Conservation (phyloP, 352 stramenopile species). For the Elongisporangium anandrum region DNA sequence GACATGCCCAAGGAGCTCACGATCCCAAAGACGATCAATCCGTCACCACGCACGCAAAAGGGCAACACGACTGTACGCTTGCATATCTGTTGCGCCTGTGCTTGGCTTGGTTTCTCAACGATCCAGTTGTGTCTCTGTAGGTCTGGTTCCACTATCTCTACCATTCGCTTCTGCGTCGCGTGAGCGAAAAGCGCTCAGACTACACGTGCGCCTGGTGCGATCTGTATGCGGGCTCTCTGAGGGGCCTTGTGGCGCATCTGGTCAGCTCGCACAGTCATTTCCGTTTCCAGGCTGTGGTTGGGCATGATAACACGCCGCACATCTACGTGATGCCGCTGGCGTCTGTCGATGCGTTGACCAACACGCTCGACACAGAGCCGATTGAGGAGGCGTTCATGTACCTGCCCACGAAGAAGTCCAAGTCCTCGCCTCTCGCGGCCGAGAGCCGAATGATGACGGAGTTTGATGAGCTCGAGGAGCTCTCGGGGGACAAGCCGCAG, state of each 20-base stretch:
- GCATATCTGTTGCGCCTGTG: background rate
- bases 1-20: constrained; percentile 27
- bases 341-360: background rate
- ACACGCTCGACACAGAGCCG: constrained; percentile 15
- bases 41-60: constrained; percentile 19
- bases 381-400: constrained; percentile 70
- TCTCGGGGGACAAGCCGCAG: constrained; percentile 44
- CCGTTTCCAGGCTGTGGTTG: constrained; percentile 75
- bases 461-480: constrained; percentile 66
- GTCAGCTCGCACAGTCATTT: constrained; percentile 76
- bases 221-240: constrained; percentile 69
- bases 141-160: constrained; percentile 86
- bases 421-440: background rate
- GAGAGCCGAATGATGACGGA: constrained; percentile 44
- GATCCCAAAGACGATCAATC: constrained; percentile 31
- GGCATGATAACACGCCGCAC: constrained; percentile 74
- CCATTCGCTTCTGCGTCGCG: constrained; percentile 69
- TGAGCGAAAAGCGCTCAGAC: constrained; percentile 80
- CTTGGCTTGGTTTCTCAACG: background rate
- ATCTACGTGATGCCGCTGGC: constrained; percentile 64
- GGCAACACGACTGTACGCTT: constrained; percentile 9
- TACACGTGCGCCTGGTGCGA: constrained; percentile 84
- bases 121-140: constrained; percentile 22
- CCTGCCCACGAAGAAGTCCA: constrained; percentile 49
- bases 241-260: constrained; percentile 69